These are phyloP conservation scores for Geranomyces michiganensis DNA, from an alignment of 192 early-diverging fungal species.

Conservation along the genomic window DNA sequence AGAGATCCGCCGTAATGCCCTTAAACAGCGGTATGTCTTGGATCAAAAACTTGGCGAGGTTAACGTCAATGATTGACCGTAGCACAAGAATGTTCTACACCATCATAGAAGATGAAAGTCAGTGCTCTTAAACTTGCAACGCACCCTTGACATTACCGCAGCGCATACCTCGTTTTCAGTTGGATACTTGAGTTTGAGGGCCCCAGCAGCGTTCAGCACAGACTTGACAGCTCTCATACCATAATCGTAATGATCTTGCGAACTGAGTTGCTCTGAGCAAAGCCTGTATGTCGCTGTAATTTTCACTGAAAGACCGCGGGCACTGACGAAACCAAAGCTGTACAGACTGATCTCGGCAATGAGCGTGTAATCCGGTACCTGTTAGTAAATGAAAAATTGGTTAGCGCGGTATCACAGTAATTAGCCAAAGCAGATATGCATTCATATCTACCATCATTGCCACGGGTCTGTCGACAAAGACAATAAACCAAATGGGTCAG, in stretches of 20 bases:
- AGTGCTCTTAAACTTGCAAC: not conserved
- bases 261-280: slow-evolving; percentile 65
- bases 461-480: slow-evolving; percentile 43
- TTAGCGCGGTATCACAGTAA: too few species aligned
- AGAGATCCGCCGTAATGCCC: slow-evolving; percentile 64
- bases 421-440: not conserved
- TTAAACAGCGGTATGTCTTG: slow-evolving; percentile 68
- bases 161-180: slow-evolving; percentile 55
- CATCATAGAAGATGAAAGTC: not conserved
- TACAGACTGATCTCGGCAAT: slow-evolving; percentile 68
- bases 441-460: slow-evolving; percentile 60
- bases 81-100: slow-evolving; percentile 53
- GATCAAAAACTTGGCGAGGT: slow-evolving; percentile 62
- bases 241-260: slow-evolving; percentile 68
- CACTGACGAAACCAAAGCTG: slow-evolving; percentile 64
- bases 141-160: not conserved
- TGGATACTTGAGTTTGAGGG: slow-evolving; percentile 62
- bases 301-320: slow-evolving; percentile 57
- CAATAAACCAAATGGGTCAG: not conserved
- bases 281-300: slow-evolving; percentile 63
- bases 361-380: slow-evolving; percentile 65
- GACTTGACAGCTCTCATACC: slow-evolving; percentile 68
- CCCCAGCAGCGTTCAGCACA: slow-evolving; percentile 58
- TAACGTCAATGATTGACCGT: slow-evolving; percentile 65
- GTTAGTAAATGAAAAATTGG: not conserved